phyloP scores from a whole-genome alignment of 306 rosid genomes.

The Cucumis sativus region DNA sequence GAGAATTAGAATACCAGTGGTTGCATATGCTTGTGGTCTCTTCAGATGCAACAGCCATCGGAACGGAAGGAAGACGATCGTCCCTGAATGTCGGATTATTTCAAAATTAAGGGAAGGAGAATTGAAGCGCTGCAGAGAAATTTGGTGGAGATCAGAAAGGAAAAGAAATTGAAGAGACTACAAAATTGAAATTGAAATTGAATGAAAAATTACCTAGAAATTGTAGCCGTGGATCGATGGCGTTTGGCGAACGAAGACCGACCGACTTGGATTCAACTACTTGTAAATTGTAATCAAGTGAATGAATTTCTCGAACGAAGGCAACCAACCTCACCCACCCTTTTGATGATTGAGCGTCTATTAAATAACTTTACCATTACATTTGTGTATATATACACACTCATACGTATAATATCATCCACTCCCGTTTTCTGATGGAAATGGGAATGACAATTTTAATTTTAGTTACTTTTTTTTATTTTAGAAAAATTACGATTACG shows the following conservation, averaged over 20 bases:
- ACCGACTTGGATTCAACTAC: conserved; percentile 1
- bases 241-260: not conserved
- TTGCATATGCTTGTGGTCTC: conserved; percentile 40
- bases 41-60: conserved; percentile 57
- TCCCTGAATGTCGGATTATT: not conserved
- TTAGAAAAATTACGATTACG: too few relatives aligned
- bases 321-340: conserved; percentile 1
- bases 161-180: not conserved
- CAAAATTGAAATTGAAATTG: not conserved
- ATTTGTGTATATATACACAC: too few relatives aligned
- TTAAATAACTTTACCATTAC: not conserved
- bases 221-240: not conserved
- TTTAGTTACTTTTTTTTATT: too few relatives aligned
- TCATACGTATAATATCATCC: too few relatives aligned
- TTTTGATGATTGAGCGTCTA: not conserved
- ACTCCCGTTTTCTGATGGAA: not conserved
- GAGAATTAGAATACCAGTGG: conserved; percentile 57
- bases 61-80: not conserved
- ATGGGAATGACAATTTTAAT: not conserved
- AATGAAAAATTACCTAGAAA: not conserved
- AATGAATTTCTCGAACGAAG: not conserved
- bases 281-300: not conserved
- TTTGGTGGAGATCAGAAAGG: not conserved
- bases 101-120: conserved; percentile 5
- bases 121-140: not conserved